Percentiles rank a stretch among this genome's conserved stretches.
Evolutionary conservation across 768 basidiomycete genomes (phyloP).

Genomic region (Gautieria morchelliformis): DNA sequence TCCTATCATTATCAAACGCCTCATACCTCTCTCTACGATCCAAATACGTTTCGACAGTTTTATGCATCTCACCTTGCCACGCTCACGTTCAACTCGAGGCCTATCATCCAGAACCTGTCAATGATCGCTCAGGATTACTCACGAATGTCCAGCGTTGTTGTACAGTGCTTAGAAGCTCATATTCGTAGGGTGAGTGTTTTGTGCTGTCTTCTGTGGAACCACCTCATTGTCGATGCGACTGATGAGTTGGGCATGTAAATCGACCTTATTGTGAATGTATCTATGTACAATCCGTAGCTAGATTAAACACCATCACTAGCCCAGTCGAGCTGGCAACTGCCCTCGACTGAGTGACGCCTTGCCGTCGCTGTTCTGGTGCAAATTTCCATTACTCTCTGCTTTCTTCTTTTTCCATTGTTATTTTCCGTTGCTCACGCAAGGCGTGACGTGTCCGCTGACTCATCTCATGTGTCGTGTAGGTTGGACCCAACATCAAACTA

Average conservation of each 20-base stretch:
- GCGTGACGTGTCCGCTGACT: constrained; percentile 56
- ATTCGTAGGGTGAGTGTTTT: constrained; percentile 77
- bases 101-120: constrained; percentile 87
- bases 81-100: constrained; percentile 90
- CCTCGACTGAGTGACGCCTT: constrained; percentile 9
- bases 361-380: constrained; percentile 13
- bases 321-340: neutral
- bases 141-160: constrained; percentile 70
- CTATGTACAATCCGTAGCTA: constrained; percentile 4
- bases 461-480: constrained; percentile 47
- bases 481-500: constrained; percentile 81
- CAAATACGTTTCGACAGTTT: constrained; percentile 69
- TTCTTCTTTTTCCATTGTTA: constrained; percentile 11
- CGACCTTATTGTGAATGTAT: neutral
- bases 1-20: constrained; percentile 25
- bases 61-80: constrained; percentile 63
- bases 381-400: constrained; percentile 21
- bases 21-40: constrained; percentile 34
- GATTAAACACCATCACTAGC: neutral
- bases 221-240: neutral
- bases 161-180: constrained; percentile 74
- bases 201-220: neutral
- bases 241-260: neutral
- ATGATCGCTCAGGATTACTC: constrained; percentile 84
- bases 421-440: constrained; percentile 8